A percentile compares a stretch with the other conserved stretches of the same genome.
Evolutionary conservation across 768 basidiomycete species (phyloP).

Genomic region (Psilocybe cyanescens): DNA sequence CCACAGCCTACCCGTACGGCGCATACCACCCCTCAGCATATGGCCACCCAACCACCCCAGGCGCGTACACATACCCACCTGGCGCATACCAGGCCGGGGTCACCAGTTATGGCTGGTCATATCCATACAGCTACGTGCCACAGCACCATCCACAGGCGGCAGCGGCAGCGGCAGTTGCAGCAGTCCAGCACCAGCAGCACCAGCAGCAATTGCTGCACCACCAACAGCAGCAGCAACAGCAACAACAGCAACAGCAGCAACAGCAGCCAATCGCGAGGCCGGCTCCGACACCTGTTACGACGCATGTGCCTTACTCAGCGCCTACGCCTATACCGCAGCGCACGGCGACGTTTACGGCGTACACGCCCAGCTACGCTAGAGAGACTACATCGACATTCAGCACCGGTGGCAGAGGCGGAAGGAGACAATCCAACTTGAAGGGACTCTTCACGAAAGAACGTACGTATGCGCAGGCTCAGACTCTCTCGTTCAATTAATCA

Average conservation of each 20-base stretch:
- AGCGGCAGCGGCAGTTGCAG: constrained; percentile 22
- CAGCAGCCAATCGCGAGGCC: constrained; percentile 23
- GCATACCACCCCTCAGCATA: constrained; percentile 61
- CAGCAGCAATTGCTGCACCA: not conserved
- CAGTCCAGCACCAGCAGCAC: constrained; percentile 8
- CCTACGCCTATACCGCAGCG: constrained; percentile 38
- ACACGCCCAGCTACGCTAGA: constrained; percentile 53
- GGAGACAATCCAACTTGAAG: constrained; percentile 70
- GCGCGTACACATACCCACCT: constrained; percentile 54
- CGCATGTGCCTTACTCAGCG: constrained; percentile 27
- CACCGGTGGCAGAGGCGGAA: constrained; percentile 49
- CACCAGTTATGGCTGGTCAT: constrained; percentile 76
- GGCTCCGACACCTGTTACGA: constrained; percentile 21
- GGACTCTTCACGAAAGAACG: constrained; percentile 84
- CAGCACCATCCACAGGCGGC: constrained; percentile 34
- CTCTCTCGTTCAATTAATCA: not conserved
- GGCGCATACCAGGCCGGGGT: constrained; percentile 65
- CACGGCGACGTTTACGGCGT: constrained; percentile 58
- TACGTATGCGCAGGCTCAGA: constrained; percentile 38
- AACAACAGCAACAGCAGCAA: constrained; percentile 19
- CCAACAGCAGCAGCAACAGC: constrained; percentile 3
- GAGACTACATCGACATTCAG: constrained; percentile 47
- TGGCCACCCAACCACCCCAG: constrained; percentile 43
- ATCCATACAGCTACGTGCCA: constrained; percentile 65
- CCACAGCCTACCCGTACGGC: constrained; percentile 68